phyloP scores from a whole-genome alignment of 1,284 basidiomycete genomes.

The Athelia psychrophila region DNA sequence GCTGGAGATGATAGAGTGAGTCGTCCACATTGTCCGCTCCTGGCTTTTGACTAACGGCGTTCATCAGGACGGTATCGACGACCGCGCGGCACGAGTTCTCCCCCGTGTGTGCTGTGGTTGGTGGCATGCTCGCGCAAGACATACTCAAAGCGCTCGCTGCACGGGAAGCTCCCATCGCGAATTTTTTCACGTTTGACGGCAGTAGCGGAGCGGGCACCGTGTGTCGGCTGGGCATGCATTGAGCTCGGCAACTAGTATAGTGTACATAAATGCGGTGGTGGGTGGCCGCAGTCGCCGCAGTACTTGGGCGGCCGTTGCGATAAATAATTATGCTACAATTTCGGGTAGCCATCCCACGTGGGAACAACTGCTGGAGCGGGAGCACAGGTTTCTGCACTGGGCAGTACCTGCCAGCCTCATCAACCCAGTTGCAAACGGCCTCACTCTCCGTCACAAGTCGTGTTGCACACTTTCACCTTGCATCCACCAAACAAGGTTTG shows the following conservation, averaged over 20 bases:
- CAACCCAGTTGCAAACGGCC: background rate
- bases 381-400: no score
- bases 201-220: slow-evolving; percentile 74
- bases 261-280: background rate
- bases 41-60: slow-evolving; percentile 8
- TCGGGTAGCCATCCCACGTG: no score
- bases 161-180: slow-evolving; percentile 89
- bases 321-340: no score
- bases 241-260: background rate
- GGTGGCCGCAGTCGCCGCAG: background rate
- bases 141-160: slow-evolving; percentile 89
- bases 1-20: slow-evolving; percentile 57
- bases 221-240: slow-evolving; percentile 44
- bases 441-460: background rate
- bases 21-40: slow-evolving; percentile 9
- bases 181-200: slow-evolving; percentile 90
- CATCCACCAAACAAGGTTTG: background rate
- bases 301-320: no score
- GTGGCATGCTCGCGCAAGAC: slow-evolving; percentile 93
- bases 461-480: no score
- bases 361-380: no score
- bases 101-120: slow-evolving; percentile 88
- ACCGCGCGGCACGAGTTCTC: slow-evolving; percentile 87
- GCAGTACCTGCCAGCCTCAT: background rate
- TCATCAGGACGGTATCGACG: slow-evolving; percentile 53